Conservation (phyloP, 352 stramenopile species). For the Globisporangium spinosum region DNA sequence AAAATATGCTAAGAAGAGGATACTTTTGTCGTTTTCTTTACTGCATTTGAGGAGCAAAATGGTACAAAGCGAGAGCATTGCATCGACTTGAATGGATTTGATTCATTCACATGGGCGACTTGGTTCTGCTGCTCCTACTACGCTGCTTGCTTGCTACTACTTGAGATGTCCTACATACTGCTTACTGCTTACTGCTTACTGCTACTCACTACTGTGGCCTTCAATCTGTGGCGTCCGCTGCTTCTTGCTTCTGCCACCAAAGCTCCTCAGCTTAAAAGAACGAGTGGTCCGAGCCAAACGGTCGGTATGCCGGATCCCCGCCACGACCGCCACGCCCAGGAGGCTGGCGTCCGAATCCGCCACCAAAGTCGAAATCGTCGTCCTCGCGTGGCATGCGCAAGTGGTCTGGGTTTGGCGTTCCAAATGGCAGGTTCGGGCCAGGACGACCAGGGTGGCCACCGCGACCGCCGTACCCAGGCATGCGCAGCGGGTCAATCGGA, state of each 20-base stretch:
- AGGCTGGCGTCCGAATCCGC: conserved; percentile 32
- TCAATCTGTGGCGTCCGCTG: not conserved
- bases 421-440: conserved; percentile 62
- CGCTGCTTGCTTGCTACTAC: not conserved
- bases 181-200: not conserved
- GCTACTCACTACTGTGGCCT: not conserved
- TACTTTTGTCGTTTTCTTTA: not conserved
- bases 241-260: not conserved
- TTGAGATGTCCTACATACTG: not conserved
- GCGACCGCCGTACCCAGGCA: conserved; percentile 30
- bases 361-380: conserved; percentile 42
- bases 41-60: not conserved
- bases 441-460: conserved; percentile 29
- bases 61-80: not conserved
- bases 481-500: conserved; percentile 44
- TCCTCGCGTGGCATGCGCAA: conserved; percentile 71
- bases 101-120: not conserved
- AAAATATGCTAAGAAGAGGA: not conserved
- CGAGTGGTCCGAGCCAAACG: conserved; percentile 61
- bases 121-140: not conserved
- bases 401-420: conserved; percentile 73
- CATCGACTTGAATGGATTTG: not conserved
- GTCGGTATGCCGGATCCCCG: conserved; percentile 34
- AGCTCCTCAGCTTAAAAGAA: conserved; percentile 37
- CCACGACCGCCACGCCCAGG: conserved; percentile 26